A percentile compares a stretch with the other conserved stretches of the same genome.
Evolutionary conservation across 129 eudicot genomes (phyloP).

Genomic region (Glebionis coronaria): DNA sequence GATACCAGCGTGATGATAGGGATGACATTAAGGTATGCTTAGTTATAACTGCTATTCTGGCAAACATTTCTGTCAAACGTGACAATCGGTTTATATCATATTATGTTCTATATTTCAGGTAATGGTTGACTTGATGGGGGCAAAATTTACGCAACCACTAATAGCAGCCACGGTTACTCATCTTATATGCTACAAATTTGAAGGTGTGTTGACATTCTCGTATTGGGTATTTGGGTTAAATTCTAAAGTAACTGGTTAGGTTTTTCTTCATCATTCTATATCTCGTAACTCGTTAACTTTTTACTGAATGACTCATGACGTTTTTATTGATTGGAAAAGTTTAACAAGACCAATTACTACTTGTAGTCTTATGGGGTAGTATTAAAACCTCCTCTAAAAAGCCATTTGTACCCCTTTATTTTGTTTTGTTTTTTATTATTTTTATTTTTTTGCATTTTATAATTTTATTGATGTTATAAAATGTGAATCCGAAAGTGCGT

Average conservation of each 20-base stretch:
- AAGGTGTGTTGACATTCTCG: constrained; percentile 44
- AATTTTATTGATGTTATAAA: too few relatives aligned
- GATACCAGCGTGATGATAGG: constrained; percentile 75
- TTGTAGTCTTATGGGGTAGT: too few relatives aligned
- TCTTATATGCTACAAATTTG: constrained; percentile 95
- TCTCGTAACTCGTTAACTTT: not conserved
- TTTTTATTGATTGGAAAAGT: not conserved
- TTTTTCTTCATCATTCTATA: not conserved
- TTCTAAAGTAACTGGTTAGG: not conserved
- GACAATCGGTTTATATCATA: not conserved
- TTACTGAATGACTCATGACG: not conserved
- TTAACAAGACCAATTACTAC: too few relatives aligned
- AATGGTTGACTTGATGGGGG: constrained; percentile 89
- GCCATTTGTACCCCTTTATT: too few relatives aligned
- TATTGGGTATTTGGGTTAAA: constrained; percentile 1
- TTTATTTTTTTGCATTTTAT: too few relatives aligned
- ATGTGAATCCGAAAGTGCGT: too few relatives aligned
- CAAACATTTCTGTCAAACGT: constrained; percentile 2
- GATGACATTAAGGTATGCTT: constrained; percentile 83
- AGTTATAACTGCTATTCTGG: constrained; percentile 3
- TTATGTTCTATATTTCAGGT: constrained; percentile 37
- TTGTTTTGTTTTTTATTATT: too few relatives aligned
- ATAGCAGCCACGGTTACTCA: constrained; percentile 82
- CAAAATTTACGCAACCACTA: constrained; percentile 79
- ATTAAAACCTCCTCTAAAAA: too few relatives aligned